Evolutionary conservation across 2,329 filamentous ascomycete species (phyloP).

Genomic region (Septoria petroselini): DNA sequence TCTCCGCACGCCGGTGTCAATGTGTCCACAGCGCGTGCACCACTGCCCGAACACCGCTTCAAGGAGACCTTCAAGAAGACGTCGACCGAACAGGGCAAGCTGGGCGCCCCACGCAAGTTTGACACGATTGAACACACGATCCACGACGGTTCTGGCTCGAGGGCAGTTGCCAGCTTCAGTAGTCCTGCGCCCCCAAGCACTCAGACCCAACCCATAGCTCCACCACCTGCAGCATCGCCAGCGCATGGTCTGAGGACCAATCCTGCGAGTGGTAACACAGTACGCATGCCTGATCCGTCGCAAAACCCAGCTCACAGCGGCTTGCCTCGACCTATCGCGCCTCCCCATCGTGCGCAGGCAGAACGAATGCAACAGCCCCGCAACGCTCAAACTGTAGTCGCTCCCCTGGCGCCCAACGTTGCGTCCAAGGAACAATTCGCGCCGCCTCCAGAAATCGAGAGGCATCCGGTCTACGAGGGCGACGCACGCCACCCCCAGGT

Average conservation of each 20-base stretch:
- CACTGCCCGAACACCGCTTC: conserved; percentile 24
- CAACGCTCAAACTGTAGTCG: conserved; percentile 16
- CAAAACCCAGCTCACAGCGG: conserved; percentile 34
- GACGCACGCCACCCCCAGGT: conserved; percentile 65
- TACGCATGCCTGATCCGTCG: conserved; percentile 37
- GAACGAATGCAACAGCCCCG: conserved; percentile 16
- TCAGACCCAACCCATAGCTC: conserved; percentile 36
- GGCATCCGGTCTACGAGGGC: conserved; percentile 70
- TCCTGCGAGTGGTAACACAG: conserved; percentile 21
- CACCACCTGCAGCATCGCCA: conserved; percentile 30
- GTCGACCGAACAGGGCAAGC: conserved; percentile 25
- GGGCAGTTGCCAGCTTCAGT: conserved; percentile 22
- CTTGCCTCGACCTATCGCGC: conserved; percentile 29
- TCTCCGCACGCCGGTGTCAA: conserved; percentile 23
- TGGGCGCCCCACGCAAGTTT: conserved; percentile 33
- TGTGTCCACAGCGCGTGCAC: conserved; percentile 8
- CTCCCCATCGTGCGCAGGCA: conserved; percentile 21
- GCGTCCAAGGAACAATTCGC: conserved; percentile 40
- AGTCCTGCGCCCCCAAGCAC: conserved; percentile 36
- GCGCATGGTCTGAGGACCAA: conserved; percentile 28
- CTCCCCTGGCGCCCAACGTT: conserved; percentile 27
- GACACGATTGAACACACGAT: conserved; percentile 32
- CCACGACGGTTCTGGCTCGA: conserved; percentile 33
- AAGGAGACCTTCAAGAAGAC: conserved; percentile 41
- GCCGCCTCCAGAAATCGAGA: conserved; percentile 69